Evolutionary conservation across 2,329 filamentous ascomycete genomes (phyloP).

Genomic region (Elsinoe necatrix): DNA sequence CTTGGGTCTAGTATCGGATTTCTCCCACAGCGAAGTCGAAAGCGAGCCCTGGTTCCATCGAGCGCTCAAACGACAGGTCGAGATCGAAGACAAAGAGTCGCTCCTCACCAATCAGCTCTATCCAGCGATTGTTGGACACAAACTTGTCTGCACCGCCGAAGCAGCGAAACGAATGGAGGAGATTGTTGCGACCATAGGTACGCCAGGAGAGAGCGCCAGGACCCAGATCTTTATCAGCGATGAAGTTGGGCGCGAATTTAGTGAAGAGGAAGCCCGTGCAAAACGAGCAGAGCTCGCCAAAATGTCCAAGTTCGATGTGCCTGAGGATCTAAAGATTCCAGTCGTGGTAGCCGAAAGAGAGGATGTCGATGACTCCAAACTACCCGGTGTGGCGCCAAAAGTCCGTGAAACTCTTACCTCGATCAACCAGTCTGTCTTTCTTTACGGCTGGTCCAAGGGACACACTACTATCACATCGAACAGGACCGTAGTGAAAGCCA

Average conservation of each 20-base stretch:
- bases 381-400: constrained; percentile 39
- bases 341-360: constrained; percentile 47
- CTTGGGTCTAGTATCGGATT: constrained; percentile 63
- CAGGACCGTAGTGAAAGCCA: constrained; percentile 55
- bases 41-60: constrained; percentile 48
- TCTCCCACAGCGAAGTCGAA: constrained; percentile 50
- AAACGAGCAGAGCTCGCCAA: constrained; percentile 26
- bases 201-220: constrained; percentile 50
- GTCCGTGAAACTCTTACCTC: constrained; percentile 44
- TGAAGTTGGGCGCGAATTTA: constrained; percentile 27
- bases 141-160: constrained; percentile 57
- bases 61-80: constrained; percentile 56
- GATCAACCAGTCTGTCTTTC: constrained; percentile 63
- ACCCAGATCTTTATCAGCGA: constrained; percentile 49
- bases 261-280: constrained; percentile 15
- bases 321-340: constrained; percentile 50
- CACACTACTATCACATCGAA: constrained; percentile 65
- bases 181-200: constrained; percentile 57
- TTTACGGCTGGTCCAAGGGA: constrained; percentile 58
- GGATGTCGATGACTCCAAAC: constrained; percentile 29
- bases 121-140: constrained; percentile 48
- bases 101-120: constrained; percentile 55
- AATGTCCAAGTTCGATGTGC: constrained; percentile 49
- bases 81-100: constrained; percentile 53
- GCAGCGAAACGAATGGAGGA: constrained; percentile 59